These are phyloP conservation scores for Magnaporthiopsis rhizophila DNA, from an alignment of 2,329 filamentous ascomycete species.

Conservation along the genomic window DNA sequence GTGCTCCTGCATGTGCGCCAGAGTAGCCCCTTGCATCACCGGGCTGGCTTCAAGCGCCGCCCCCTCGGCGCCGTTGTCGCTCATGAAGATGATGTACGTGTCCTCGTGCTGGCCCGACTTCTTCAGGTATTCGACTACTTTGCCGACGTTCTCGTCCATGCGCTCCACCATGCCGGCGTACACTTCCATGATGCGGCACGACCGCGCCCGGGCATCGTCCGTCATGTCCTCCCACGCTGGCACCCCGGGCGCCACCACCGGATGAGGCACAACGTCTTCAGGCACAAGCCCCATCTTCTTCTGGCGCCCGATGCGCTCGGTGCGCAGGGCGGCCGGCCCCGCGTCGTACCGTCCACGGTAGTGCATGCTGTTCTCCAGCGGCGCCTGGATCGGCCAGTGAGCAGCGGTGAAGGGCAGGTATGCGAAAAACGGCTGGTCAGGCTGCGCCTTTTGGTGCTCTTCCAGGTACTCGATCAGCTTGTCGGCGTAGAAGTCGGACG, in stretches of 20 bases:
- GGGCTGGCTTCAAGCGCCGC: conserved; percentile 16
- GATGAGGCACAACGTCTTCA: conserved; percentile 40
- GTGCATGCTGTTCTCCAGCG: conserved; percentile 43
- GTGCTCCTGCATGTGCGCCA: conserved; percentile 31
- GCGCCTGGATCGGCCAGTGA: conserved; percentile 55
- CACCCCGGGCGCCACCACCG: conserved; percentile 35
- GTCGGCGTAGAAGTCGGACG: conserved; percentile 41
- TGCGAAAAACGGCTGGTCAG: conserved; percentile 44
- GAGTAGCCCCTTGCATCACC: not conserved
- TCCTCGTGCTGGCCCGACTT: conserved; percentile 52
- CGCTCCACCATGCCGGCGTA: conserved; percentile 58
- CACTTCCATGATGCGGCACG: conserved; percentile 49
- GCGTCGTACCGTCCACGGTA: conserved; percentile 43
- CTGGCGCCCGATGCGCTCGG: conserved; percentile 43
- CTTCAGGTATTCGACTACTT: conserved; percentile 47
- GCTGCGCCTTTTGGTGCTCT: conserved; percentile 31
- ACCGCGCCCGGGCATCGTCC: conserved; percentile 36
- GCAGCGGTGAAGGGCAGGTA: conserved; percentile 55
- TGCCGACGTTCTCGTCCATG: conserved; percentile 53
- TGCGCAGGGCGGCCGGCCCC: conserved; percentile 48
- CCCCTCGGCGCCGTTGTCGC: conserved; percentile 41
- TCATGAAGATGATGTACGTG: conserved; percentile 57
- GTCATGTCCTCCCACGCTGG: conserved; percentile 38
- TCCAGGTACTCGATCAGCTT: conserved; percentile 43
- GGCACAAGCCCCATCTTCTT: conserved; percentile 47